Evolutionary conservation across 2,329 filamentous ascomycete species (phyloP), one percentile per base, ranked within the genome.

Genomic region (Alternaria novae-zelandiae): DNA sequence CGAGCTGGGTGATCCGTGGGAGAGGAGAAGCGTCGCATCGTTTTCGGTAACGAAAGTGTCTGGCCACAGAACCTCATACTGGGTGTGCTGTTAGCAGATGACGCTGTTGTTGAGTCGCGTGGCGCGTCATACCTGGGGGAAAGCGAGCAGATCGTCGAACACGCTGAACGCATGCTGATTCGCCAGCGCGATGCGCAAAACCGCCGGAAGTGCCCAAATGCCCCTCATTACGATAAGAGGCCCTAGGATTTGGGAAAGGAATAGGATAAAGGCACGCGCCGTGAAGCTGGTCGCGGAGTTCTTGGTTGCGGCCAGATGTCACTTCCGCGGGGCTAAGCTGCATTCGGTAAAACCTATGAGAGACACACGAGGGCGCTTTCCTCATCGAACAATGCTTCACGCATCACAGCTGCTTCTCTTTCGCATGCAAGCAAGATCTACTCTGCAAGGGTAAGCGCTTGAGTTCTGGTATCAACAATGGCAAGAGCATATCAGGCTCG

Each of bases 121-220:
- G 59, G 58, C 54, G 61, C 55, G 66, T 65, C 84, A 67, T 84
- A 95, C 92, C 86, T 96, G 93, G 11, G 94, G 94, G 80, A 91
- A 93, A 17, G 93, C 93, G 60, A 97, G 86, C 55, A 97, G 80
- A 78, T 97, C 94, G 76, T 97, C 93, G 74, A 96, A 90, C 60
- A 97, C 91, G 82, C 90, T 97, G 83, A 97, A 97, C 20, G 85
- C 81, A 69, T 86, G 85, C 72, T 86, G 85, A 71, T 80, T 86
- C 50, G 85, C 86, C 62, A 85, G 78, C 58, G 81, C 82, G 53
- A 84, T 74, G 63, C 82, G 82, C 67, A 85, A 66, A 20, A 85
- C 70, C 3, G 82, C 82, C 20, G 83, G 82, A 23, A 85, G 76
- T 10, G 83, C 83, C 79, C 83, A 82, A 70, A 85, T 81, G 64